These are phyloP conservation scores for Sporothrix humicola DNA, from an alignment of 2,329 filamentous ascomycete species.

Conservation along the genomic window DNA sequence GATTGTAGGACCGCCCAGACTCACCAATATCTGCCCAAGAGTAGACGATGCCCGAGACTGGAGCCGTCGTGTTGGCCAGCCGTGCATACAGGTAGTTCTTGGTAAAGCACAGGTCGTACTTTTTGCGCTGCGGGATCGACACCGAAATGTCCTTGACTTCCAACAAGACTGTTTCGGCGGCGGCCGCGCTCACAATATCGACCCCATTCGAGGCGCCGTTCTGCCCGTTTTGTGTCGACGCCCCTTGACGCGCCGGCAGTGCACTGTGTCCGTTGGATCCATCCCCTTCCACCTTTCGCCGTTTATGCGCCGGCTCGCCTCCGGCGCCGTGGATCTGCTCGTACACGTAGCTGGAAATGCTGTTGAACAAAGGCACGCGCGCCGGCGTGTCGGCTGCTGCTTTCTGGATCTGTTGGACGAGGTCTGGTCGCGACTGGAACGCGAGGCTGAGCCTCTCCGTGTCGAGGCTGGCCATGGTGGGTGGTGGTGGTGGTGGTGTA, in stretches of 20 bases:
- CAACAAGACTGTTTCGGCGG: conserved; percentile 59
- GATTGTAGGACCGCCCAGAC: conserved; percentile 33
- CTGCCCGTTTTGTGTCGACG: neutral
- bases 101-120: conserved; percentile 69
- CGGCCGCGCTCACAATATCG: conserved; percentile 39
- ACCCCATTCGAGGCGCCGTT: neutral
- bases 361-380: conserved; percentile 61
- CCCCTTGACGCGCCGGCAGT: conserved; percentile 33
- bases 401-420: conserved; percentile 58
- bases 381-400: conserved; percentile 61
- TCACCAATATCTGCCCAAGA: conserved; percentile 67
- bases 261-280: conserved; percentile 38
- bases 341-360: conserved; percentile 58
- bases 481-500: neutral
- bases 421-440: conserved; percentile 62
- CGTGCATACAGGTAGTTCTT: conserved; percentile 63
- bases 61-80: conserved; percentile 56
- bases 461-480: conserved; percentile 51
- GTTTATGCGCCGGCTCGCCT: conserved; percentile 53
- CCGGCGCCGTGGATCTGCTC: conserved; percentile 46
- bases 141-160: conserved; percentile 70
- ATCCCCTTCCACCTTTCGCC: conserved; percentile 55
- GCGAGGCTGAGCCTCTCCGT: conserved; percentile 56
- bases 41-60: conserved; percentile 61
- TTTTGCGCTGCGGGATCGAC: conserved; percentile 71